phyloP scores from a whole-genome alignment of 2,329 filamentous ascomycete genomes.

The Colletotrichum salicis region DNA sequence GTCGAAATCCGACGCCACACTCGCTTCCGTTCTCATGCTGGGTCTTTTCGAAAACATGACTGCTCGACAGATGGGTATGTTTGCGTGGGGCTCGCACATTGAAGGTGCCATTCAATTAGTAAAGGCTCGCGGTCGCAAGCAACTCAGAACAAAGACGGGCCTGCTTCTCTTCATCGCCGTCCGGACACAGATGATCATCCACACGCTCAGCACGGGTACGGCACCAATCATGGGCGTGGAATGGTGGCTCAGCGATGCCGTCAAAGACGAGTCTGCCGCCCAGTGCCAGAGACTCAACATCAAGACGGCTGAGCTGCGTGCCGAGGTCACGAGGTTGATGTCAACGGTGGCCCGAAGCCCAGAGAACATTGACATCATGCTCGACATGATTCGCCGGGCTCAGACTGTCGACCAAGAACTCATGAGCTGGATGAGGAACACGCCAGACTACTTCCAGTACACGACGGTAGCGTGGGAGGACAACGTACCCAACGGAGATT shows the following conservation, averaged over 20 bases:
- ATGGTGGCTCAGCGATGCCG: conserved; percentile 68
- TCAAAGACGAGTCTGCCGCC: conserved; percentile 59
- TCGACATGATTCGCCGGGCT: conserved; percentile 62
- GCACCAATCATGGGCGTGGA: conserved; percentile 64
- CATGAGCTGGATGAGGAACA: conserved; percentile 59
- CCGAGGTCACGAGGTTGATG: conserved; percentile 63
- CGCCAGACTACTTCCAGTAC: conserved; percentile 62
- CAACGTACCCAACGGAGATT: conserved; percentile 62
- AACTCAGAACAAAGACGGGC: conserved; percentile 63
- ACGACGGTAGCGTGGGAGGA: conserved; percentile 68
- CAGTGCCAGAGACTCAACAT: conserved; percentile 64
- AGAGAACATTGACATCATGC: conserved; percentile 61
- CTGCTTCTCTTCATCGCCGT: conserved; percentile 68
- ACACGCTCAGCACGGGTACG: conserved; percentile 64
- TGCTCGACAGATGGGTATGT: conserved; percentile 37
- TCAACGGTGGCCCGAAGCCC: conserved; percentile 56
- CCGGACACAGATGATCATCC: conserved; percentile 70
- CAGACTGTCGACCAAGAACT: conserved; percentile 64
- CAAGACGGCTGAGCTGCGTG: conserved; percentile 64
- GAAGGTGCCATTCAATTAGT: conserved; percentile 72
- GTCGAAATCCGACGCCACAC: conserved; percentile 65
- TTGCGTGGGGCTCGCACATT: conserved; percentile 71
- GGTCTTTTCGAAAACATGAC: conserved; percentile 66
- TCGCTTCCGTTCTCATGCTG: conserved; percentile 69
- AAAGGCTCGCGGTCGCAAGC: conserved; percentile 65